Evolutionary conservation across 345 rosid genomes (phyloP), one percentile per base, ranked within the genome.

Genomic region (Eutrema japonicum): DNA sequence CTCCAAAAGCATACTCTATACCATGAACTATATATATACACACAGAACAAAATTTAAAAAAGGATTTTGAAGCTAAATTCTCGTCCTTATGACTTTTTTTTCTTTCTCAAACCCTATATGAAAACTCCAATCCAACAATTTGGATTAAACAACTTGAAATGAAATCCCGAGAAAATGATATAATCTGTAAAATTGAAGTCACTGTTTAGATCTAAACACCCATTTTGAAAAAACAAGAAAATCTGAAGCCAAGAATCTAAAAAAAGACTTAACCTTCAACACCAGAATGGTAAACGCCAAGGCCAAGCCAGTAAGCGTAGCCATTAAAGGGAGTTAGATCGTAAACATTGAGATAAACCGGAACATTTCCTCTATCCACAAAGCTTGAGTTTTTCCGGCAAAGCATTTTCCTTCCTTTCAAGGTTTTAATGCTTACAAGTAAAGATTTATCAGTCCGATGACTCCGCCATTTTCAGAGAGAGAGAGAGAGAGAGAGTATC

Each of bases 241-340:
- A 4, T 16, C 22, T 4, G 46, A 43, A 35, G 26, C 4, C 12
- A 51, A 66, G 59, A 64, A 45, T 60, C 33, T 46, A 4, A 53
- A 4, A 53, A 48, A 22, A 61, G 57, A 80, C 84, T 27, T 27
- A 71, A 96, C 99, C 99, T 96, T 96, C 89, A 69, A 96, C 96
- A 7, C 99, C 99, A 36, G 99, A 96, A 81, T 96, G 98, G 69
- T 92, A 92, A 47, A 87, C 98, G 10, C 99, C 98, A 54, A 95
- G 98, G 27, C 99, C 99, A 66, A 95, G 70, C 99, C 99, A 95
- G 66, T 92, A 92, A 50, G 97, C 96, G 64, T 92, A 95, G 61
- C 96, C 99, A 85, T 95, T 95, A 45, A 89, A 67, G 30, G 98
- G 90, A 41, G 99, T 95, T 61, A 95, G 92, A 84, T 95, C 99